Conservation (phyloP, 257 asterid genomes). For the Plantago elongata region DNA sequence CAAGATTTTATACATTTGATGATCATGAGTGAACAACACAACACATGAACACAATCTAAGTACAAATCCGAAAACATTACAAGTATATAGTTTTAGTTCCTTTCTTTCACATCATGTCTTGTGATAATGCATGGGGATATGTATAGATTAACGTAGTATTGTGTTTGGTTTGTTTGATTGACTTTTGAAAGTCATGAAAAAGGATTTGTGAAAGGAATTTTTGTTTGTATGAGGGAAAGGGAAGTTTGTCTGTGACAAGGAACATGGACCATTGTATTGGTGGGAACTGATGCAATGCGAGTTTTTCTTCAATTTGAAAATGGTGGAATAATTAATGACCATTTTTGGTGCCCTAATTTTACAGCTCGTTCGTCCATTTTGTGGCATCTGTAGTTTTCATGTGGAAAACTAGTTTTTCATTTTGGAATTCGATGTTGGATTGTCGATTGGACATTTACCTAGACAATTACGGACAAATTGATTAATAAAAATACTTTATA, state of each 20-base stretch:
- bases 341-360: too few species aligned
- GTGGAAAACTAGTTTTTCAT: too few species aligned
- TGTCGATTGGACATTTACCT: too few species aligned
- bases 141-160: too few species aligned
- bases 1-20: not conserved
- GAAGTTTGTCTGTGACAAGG: slow-evolving; percentile 19
- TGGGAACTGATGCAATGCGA: not conserved
- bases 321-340: too few species aligned
- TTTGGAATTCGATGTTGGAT: too few species aligned
- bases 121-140: too few species aligned
- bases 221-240: slow-evolving; percentile 9
- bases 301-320: not conserved
- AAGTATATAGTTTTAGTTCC: not conserved
- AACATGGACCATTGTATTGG: slow-evolving; percentile 17
- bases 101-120: too few species aligned
- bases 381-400: too few species aligned
- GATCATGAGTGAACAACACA: slow-evolving; percentile 26
- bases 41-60: not conserved
- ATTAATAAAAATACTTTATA: too few species aligned
- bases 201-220: slow-evolving; percentile 8
- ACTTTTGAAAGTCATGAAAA: not conserved
- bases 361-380: too few species aligned
- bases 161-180: not conserved
- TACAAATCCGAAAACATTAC: slow-evolving; percentile 8
- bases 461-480: too few species aligned